These are phyloP conservation scores for Centaurea solstitialis DNA, from an alignment of 129 eudicot species.

Conservation along the genomic window DNA sequence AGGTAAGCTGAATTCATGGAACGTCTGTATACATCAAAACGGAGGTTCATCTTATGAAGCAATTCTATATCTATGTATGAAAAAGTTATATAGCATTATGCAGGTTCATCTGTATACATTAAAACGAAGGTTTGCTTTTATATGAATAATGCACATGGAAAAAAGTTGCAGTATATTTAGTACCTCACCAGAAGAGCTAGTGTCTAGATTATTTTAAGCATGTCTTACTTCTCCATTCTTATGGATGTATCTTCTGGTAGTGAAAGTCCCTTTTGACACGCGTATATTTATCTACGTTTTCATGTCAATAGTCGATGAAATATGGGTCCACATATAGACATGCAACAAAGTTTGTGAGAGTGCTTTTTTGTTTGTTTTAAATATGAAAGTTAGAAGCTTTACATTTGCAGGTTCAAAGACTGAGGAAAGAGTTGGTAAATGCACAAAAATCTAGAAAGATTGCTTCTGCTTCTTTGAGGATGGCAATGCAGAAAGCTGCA, in stretches of 20 bases:
- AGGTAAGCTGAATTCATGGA: not conserved
- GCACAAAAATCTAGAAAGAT: constrained; percentile 78
- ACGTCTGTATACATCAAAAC: too few relatives aligned
- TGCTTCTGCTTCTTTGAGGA: constrained; percentile 78
- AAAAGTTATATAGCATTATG: too few relatives aligned
- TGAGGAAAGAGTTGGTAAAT: constrained; percentile 67
- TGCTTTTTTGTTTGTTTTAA: not conserved
- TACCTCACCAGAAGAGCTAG: not conserved
- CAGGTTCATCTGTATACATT: too few relatives aligned
- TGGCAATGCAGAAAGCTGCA: constrained; percentile 95
- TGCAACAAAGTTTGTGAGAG: constrained; percentile 1
- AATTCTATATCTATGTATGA: too few relatives aligned
- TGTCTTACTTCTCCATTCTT: not conserved
- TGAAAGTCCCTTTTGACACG: not conserved
- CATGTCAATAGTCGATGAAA: not conserved
- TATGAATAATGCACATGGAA: not conserved
- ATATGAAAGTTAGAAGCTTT: constrained; percentile 23
- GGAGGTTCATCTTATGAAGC: too few relatives aligned
- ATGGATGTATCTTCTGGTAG: not conserved
- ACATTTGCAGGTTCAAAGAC: constrained; percentile 65
- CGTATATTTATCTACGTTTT: not conserved
- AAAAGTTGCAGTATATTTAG: not conserved
- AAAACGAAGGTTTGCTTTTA: too few relatives aligned
- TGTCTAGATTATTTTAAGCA: not conserved
- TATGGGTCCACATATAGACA: not conserved